Evolutionary conservation across 1,284 basidiomycete genomes (phyloP).

Genomic region (Grifola frondosa): DNA sequence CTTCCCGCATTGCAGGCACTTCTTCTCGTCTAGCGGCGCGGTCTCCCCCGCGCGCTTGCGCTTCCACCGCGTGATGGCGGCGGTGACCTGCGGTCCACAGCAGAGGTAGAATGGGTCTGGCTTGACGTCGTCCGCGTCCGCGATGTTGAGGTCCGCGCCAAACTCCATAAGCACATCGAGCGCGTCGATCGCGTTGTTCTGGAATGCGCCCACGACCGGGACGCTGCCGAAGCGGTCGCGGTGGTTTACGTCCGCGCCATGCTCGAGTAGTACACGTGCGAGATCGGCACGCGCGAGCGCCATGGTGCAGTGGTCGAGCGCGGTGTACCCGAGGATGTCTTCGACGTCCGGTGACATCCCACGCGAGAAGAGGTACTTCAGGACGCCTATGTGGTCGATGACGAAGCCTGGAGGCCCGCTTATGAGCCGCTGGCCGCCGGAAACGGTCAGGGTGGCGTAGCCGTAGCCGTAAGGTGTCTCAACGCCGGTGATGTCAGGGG

Average conservation of each 20-base stretch:
- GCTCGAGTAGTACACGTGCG: conserved; percentile 36
- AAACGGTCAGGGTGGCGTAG: conserved; percentile 43
- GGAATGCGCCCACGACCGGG: conserved; percentile 40
- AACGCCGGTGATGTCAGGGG: conserved; percentile 41
- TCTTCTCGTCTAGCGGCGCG: conserved; percentile 40
- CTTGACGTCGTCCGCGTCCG: conserved; percentile 44
- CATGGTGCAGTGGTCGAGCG: conserved; percentile 46
- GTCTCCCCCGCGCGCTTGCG: conserved; percentile 43
- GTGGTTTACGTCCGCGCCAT: conserved; percentile 39
- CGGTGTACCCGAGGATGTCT: conserved; percentile 51
- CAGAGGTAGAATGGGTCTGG: conserved; percentile 33
- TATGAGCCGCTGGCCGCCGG: conserved; percentile 43
- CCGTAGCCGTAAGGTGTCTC: conserved; percentile 49
- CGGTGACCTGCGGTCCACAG: conserved; percentile 47
- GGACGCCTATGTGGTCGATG: conserved; percentile 34
- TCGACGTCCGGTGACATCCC: conserved; percentile 42
- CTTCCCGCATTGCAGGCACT: conserved; percentile 40
- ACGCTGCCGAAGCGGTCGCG: conserved; percentile 48
- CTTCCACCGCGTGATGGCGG: conserved; percentile 47
- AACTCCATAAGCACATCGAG: conserved; percentile 51
- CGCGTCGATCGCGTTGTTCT: conserved; percentile 32
- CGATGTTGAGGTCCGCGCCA: conserved; percentile 45
- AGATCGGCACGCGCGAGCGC: conserved; percentile 6
- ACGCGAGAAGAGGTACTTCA: conserved; percentile 42
- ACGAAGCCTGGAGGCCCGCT: conserved; percentile 3